Base-by-base conservation (phyloP, 805 yeast genomes). In the Myxozyma neotropica region DNA sequence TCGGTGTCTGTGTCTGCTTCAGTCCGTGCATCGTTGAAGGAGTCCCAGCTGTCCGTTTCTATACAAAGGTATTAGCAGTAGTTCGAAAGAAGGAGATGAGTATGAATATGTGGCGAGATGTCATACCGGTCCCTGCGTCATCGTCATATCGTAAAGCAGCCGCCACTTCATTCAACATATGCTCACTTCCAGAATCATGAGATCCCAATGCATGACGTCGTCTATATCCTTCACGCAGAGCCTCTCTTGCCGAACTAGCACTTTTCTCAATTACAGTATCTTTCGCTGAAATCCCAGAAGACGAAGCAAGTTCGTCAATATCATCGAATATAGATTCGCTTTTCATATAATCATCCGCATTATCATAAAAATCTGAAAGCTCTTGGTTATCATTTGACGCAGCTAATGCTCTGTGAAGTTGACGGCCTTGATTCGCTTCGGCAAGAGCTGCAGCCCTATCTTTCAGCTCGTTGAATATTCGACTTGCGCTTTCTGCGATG, bases 351-450 rank as follows among this genome's bases (percentile, higher is more conserved):
- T 49, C 53, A 24, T 38, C 45, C 45, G 53, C 53, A 24, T 53
- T 33, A 39, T 55, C 58, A 38, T 55, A 55, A 27, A 55, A 42
- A 36, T 55, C 53, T 19, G 50, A 40, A 27, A 55, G 46, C 33
- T 55, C 58, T 46, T 55, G 58, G 19, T 55, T 44, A 19, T 48
- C 58, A 3, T 45, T 17, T 7, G 49, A 13, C 2, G 53, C 44
- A 10, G 58, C 54, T n/a, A 55, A 45, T 15, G 49, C 21, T 10
- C 58, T 19, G n/a, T 45, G 38, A 4, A 49, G 23, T 5, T 46
- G 54, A 17, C 58, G 53, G 17, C 33, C 24, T 15, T 33, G 44
- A 12, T 33, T 17, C 1, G 48, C 46, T 40, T 39, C 54, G 13
- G 31, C 47, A 21, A n/a, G 12, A 31, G 23, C 47, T 15, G 21